Base-by-base conservation (phyloP, 164 flowering plant genomes). In the Litsea cubeba region DNA sequence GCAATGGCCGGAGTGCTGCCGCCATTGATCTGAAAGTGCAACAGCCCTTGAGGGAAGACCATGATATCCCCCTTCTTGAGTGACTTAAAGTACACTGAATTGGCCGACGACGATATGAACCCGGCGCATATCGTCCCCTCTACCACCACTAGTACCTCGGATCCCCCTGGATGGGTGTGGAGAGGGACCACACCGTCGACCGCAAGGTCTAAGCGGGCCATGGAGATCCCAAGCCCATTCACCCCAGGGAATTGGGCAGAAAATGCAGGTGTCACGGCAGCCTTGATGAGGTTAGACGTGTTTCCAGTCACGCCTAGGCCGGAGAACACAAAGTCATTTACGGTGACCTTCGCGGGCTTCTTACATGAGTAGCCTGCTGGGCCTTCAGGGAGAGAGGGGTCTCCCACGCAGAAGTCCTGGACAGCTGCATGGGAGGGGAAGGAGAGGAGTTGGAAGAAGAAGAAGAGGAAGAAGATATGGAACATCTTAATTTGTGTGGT, bases 311-410 rank as follows among this genome's bases (percentile, higher is more conserved):
- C 54, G 57, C 80, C 88, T 3, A 92, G 83, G 76, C 91, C 93
- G 0, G 89, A 79, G 80, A 69, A 87, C 5, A 82, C 89, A 26
- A 94, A 94, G 63, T 94, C 95, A 28, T 85, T 75, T 0, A 65
- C 88, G 0, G 89, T 87, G 72, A 90, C 87, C 0, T 71, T 74
- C 1, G 84, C 72, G 0, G 84, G 72, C 23, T 75, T 72, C 83
- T 88, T 92, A 88, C 98, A 94, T 3, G 93, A 69, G 86, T 80
- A 94, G 60, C 97, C 97, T 10, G 88, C 79, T 0, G 97, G 95
- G 58, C 84, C 74, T 25, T 64, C 74, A 0, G 97, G 88, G 2
- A 60, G 74, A 3, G 77, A 62, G 1, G 79, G 68, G 83, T 91
- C 95, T 0, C 82, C 98, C 0, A 91, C 97, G 71, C 98, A 94